Evolutionary conservation across 225 moss, liverwort and hornwort species (phyloP), one percentile per base, ranked within the genome.

Genomic region (Neckera pumila): DNA sequence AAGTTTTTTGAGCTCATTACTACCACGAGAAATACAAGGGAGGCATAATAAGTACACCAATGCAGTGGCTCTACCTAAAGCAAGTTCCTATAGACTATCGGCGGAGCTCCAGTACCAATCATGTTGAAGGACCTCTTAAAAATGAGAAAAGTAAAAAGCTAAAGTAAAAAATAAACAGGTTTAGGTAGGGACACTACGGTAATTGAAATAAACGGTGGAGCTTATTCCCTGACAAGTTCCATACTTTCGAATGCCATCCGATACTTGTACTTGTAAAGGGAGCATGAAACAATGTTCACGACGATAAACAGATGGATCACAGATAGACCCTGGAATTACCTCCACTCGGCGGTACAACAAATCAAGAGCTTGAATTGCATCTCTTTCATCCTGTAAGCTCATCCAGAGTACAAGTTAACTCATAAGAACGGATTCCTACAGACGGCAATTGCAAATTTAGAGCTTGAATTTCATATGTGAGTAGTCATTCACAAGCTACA

Each of bases 311-410:
- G 53, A 69, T 18, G 87, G 33, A 90, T 43, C 36, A 45, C n/a
- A 75, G 59, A 65, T 74, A 49, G 56, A 88, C 58, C 65, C 62
- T 67, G 80, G 22, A 76, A 62, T 80, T 87, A 95, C 97, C 97
- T 99, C 97, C 88, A 99, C 91, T 88, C 98, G 94, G 71, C 98
- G 95, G 91, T 93, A 97, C 58, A 99, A 89, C 88, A 99, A 89
- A 93, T 99, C 98, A 85, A 97, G 95, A 79, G 98, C 98, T 95
- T 97, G 98, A 91, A 93, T 92, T 59, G 96, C 96, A 91, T 95
- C 91, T 81, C 96, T 92, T 88, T 99, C 97, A 91, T 97, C 96
- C 97, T 98, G 91, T 31, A 87, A 85, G 42, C 61, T 36, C 89
- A 87, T 79, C 87, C 86, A 91, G 36, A 76, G 85, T 72, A 79